Evolutionary conservation across 2,329 filamentous ascomycete species (phyloP).

Genomic region (Paecilomyces niveus): DNA sequence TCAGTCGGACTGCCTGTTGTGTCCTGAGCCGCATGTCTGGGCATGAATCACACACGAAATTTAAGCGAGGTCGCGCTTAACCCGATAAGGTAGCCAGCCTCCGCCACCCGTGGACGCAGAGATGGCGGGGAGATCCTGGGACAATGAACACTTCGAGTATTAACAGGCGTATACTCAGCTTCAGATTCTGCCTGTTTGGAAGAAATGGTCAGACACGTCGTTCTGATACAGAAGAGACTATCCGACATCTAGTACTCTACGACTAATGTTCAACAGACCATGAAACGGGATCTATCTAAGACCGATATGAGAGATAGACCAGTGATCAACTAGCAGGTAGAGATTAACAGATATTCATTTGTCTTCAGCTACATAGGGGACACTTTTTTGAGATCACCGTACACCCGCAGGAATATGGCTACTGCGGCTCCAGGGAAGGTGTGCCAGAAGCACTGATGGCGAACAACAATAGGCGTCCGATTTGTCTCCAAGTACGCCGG

Average conservation of each 20-base stretch:
- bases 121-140: background rate
- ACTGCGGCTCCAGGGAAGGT: background rate
- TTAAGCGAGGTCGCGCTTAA: conserved; percentile 38
- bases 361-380: background rate
- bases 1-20: conserved; percentile 15
- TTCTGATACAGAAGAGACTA: background rate
- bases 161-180: background rate
- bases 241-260: background rate
- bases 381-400: background rate
- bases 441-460: background rate
- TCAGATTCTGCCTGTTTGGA: too few relatives aligned
- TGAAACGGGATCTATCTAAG: background rate
- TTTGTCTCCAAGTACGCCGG: conserved; percentile 11
- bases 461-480: background rate
- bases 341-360: background rate
- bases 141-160: background rate
- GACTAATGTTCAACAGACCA: background rate
- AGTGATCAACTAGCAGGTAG: background rate
- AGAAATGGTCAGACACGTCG: too few relatives aligned
- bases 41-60: conserved; percentile 36
- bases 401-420: background rate
- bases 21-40: conserved; percentile 19
- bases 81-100: conserved; percentile 20
- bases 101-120: background rate
- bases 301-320: background rate